Percentiles rank a stretch among this genome's conserved stretches.
These are phyloP conservation scores for Microcos paniculata DNA, from an alignment of 345 rosid genomes.

Conservation along the genomic window DNA sequence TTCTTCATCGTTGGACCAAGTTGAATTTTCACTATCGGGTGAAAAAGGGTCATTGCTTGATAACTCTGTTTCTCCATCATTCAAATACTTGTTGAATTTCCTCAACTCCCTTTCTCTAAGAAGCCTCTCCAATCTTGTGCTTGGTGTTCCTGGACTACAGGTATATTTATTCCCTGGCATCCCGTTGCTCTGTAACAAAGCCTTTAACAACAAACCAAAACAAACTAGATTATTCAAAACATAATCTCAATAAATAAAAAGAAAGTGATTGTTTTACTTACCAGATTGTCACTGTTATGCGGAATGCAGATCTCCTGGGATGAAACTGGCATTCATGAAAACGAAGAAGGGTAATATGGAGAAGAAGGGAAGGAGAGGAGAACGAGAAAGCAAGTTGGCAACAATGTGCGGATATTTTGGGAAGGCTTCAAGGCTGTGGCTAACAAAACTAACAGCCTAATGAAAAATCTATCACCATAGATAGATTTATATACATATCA, in stretches of 20 bases:
- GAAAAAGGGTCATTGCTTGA: conserved; percentile 20
- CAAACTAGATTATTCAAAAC: background rate
- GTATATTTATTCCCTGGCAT: conserved; percentile 44
- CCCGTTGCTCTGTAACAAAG: conserved; percentile 23
- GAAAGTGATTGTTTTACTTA: background rate
- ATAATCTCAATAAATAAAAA: background rate
- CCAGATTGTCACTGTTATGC: conserved; percentile 24
- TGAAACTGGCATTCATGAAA: conserved; percentile 19
- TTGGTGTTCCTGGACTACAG: conserved; percentile 38
- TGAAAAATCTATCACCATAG: conserved; percentile 11
- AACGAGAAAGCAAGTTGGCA: conserved; percentile 39
- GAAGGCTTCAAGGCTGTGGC: background rate
- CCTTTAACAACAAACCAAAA: conserved; percentile 13
- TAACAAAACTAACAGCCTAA: background rate
- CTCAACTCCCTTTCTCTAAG: conserved; percentile 51
- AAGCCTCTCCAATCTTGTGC: conserved; percentile 53
- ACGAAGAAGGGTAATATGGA: background rate
- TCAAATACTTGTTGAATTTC: conserved; percentile 33
- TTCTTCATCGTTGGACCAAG: conserved; percentile 30
- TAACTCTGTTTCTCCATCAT: conserved; percentile 35
- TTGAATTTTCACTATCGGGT: conserved; percentile 26
- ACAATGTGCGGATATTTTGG: conserved; percentile 10
- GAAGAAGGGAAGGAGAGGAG: conserved; percentile 23
- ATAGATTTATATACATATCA: too few relatives aligned
- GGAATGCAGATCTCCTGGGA: conserved; percentile 35